Percentiles rank a stretch among this genome's conserved stretches.
phyloP scores from a whole-genome alignment of 1,139 yeast genomes.

The Hemisphaericaspora xylofermentans region DNA sequence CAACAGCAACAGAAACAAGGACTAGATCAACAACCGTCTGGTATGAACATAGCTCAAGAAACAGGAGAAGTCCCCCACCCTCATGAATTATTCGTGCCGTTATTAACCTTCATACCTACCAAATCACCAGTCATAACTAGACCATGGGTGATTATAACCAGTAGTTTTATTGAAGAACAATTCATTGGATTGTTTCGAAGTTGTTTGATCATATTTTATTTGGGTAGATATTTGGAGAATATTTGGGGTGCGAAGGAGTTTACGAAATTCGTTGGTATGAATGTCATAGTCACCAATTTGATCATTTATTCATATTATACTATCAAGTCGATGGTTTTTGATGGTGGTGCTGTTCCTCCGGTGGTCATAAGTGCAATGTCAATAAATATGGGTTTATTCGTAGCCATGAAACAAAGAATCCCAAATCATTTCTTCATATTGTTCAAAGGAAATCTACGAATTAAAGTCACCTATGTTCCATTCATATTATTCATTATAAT shows the following conservation, averaged over 20 bases:
- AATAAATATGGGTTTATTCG: slow-evolving; percentile 39
- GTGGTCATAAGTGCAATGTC: slow-evolving; percentile 39
- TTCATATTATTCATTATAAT: slow-evolving; percentile 25
- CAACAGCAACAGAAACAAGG: slow-evolving; percentile 36
- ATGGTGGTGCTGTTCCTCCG: slow-evolving; percentile 36
- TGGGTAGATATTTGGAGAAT: slow-evolving; percentile 39
- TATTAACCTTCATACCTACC: slow-evolving; percentile 40
- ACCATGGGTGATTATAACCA: slow-evolving; percentile 41
- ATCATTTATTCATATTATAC: slow-evolving; percentile 35
- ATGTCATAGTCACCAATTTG: slow-evolving; percentile 32
- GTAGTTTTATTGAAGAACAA: slow-evolving; percentile 36
- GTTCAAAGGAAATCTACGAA: slow-evolving; percentile 37
- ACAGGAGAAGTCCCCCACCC: slow-evolving; percentile 43
- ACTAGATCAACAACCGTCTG: too few relatives aligned
- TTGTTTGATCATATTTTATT: slow-evolving; percentile 29
- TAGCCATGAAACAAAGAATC: slow-evolving; percentile 46
- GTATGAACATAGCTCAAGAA: slow-evolving; percentile 35
- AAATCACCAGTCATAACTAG: slow-evolving; percentile 35
- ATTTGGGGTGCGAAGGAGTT: slow-evolving; percentile 40
- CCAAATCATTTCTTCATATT: slow-evolving; percentile 43
- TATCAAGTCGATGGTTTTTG: slow-evolving; percentile 27
- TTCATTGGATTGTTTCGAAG: slow-evolving; percentile 29
- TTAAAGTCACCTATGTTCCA: slow-evolving; percentile 41
- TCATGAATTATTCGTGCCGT: slow-evolving; percentile 41
- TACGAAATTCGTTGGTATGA: slow-evolving; percentile 26